Evolutionary conservation across 139 green algal species (phyloP), one percentile per base, ranked within the genome.

Genomic region (Chlamydomonas asymmetrica): DNA sequence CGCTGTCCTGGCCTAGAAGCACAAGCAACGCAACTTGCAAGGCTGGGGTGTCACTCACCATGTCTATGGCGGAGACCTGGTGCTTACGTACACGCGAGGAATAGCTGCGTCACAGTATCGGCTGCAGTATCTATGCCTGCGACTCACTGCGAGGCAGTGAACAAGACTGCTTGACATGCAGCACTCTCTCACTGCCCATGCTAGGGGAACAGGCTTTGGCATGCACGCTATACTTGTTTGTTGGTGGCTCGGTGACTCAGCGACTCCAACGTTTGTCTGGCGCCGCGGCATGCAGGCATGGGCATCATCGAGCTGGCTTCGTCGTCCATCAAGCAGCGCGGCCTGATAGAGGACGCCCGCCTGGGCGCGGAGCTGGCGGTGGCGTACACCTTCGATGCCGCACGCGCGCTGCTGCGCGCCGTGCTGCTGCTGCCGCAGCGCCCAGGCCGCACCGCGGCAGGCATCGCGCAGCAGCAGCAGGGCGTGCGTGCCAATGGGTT

Each of bases 341-440:
- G 88, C 20, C 70, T 93, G 32, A 32, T 94, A 18, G 87, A 95
- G 70, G 91, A 95, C 27, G 27, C 80, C 16, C 78, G 84, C n/a
- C 60, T 92, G 43, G 69, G 45, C 1, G 32, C 43, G 1, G 90
- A 96, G 83, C 71, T 92, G 52, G 81, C 27, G 3, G 76, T 94
- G 0, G 87, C 78, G 22, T 48, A 34, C 2, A 57, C 63, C 0
- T 95, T 95, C 68, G 82, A 84, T 1, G 38, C 56, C 0, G 39
- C 82, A 4, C 80, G 88, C 2, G 52, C 38, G 31, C 0, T 64
- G 6, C 32, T 93, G n/a, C 82, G 87, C 0, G 23, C 59, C 5
- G 63, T 54, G 10, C 38, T 78, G 13, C 61, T 69, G 29, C 77
- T 83, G 63, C 71, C 71, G 62, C 62, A 68, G 62, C 34, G 22